phyloP scores from a whole-genome alignment of 148 eudicot species.

The Rheum nobile region DNA sequence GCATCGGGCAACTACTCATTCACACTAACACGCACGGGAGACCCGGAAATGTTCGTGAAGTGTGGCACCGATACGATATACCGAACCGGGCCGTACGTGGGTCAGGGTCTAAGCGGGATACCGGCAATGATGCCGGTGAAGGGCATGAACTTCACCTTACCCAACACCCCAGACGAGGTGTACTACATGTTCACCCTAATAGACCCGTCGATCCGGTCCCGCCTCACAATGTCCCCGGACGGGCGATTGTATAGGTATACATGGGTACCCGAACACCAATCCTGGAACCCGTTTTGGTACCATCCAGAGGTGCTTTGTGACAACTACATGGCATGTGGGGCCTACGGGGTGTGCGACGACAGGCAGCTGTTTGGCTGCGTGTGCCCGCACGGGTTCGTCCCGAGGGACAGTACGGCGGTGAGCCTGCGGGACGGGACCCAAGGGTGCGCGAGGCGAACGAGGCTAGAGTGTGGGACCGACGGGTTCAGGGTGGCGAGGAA shows the following conservation, averaged over 20 bases:
- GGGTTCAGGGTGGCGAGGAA: slow-evolving; percentile 33
- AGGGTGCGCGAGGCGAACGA: slow-evolving; percentile 31
- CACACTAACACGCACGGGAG: slow-evolving; percentile 19
- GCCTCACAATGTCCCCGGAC: slow-evolving; percentile 13
- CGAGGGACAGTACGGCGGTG: slow-evolving; percentile 37
- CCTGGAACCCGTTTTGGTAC: slow-evolving; percentile 53
- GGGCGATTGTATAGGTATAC: slow-evolving; percentile 7
- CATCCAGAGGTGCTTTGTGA: slow-evolving; percentile 61
- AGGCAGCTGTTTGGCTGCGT: slow-evolving; percentile 27
- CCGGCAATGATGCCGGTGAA: slow-evolving; percentile 21
- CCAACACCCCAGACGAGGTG: slow-evolving; percentile 10
- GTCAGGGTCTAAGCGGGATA: slow-evolving; percentile 34
- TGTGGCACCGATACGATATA: background rate
- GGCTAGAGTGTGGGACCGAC: slow-evolving; percentile 35
- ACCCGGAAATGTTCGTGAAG: slow-evolving; percentile 20
- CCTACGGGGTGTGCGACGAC: slow-evolving; percentile 34
- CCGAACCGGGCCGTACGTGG: slow-evolving; percentile 48
- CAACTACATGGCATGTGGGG: slow-evolving; percentile 37
- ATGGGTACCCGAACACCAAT: slow-evolving; percentile 28
- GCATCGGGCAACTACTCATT: slow-evolving; percentile 20
- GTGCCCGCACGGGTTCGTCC: slow-evolving; percentile 45
- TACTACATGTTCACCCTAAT: slow-evolving; percentile 12
- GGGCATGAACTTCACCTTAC: slow-evolving; percentile 6
- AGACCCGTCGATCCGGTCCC: slow-evolving; percentile 17
- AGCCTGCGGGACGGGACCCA: slow-evolving; percentile 33